A percentile compares a stretch with the other conserved stretches of the same genome.
Evolutionary conservation across 805 yeast species (phyloP).

Genomic region (Metschnikowia cubensis): DNA sequence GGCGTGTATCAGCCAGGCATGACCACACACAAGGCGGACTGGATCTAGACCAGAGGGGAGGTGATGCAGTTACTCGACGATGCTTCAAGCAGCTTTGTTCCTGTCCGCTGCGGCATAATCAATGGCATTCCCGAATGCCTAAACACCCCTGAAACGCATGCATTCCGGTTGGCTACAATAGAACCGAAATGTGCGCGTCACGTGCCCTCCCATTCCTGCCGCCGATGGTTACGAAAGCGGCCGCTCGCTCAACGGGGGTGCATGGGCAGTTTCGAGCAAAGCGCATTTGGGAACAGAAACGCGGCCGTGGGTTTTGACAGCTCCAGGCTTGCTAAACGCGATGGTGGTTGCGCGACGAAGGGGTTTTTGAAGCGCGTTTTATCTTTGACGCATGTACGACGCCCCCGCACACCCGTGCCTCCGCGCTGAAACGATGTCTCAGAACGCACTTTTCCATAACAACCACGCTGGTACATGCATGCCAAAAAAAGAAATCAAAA

Average conservation of each 20-base stretch:
- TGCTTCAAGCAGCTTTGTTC: neutral
- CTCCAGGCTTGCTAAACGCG: neutral
- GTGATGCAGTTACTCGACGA: neutral
- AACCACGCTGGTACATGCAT: neutral
- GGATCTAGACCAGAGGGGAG: neutral
- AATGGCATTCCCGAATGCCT: neutral
- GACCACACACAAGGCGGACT: no score
- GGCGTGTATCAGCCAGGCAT: neutral
- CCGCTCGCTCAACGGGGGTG: neutral
- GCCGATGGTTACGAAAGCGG: neutral
- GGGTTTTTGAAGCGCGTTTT: conserved; percentile 1
- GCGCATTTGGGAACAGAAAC: neutral
- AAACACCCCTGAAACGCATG: neutral
- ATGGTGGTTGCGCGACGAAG: neutral
- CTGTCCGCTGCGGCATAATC: neutral
- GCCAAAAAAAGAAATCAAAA: neutral
- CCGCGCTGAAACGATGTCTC: neutral
- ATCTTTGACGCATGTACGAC: neutral
- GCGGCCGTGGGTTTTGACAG: neutral
- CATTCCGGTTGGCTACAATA: neutral
- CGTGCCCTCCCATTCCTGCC: neutral
- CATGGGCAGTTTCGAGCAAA: neutral
- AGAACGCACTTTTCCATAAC: neutral
- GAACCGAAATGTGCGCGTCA: neutral
- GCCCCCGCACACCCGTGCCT: neutral